Evolutionary conservation across 2,329 filamentous ascomycete species (phyloP).

Genomic region (Fusarium transvaalense): DNA sequence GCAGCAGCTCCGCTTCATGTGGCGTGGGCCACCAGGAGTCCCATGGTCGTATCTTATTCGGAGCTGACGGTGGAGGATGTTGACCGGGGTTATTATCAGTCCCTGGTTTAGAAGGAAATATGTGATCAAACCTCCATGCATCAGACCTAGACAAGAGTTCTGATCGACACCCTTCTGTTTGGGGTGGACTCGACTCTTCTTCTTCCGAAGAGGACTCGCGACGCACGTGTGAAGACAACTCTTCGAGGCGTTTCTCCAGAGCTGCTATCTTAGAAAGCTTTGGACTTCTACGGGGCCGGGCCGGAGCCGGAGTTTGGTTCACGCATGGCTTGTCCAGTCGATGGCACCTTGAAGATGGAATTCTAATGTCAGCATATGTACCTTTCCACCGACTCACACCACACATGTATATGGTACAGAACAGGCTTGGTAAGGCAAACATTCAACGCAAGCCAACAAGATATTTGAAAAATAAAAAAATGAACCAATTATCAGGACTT

Average conservation of each 20-base stretch:
- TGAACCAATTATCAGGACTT: constrained; percentile 39
- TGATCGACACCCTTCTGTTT: constrained; percentile 12
- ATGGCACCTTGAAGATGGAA: constrained; percentile 56
- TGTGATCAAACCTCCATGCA: constrained; percentile 50
- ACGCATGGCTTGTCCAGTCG: constrained; percentile 62
- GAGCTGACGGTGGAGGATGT: constrained; percentile 28
- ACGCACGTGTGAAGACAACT: constrained; percentile 61
- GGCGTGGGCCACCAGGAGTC: constrained; percentile 58
- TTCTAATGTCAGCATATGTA: constrained; percentile 28
- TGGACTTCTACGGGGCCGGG: constrained; percentile 60
- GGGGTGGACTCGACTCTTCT: constrained; percentile 20
- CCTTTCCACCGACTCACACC: constrained; percentile 12
- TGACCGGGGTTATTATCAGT: constrained; percentile 5
- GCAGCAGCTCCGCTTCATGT: constrained; percentile 56
- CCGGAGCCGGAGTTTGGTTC: constrained; percentile 61
- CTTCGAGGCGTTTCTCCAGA: constrained; percentile 63
- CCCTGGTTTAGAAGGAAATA: constrained; percentile 51
- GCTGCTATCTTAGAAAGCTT: constrained; percentile 64
- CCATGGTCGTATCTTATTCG: constrained; percentile 37
- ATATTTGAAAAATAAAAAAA: neutral
- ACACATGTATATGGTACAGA: constrained; percentile 1
- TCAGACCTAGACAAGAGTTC: constrained; percentile 25
- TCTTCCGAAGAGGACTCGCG: constrained; percentile 35
- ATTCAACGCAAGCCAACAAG: constrained; percentile 7
- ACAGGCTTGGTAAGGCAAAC: neutral